Percentiles rank a stretch among this genome's conserved stretches.
Conservation (phyloP, 2,329 filamentous ascomycete genomes). For the Fusarium albosuccineum region DNA sequence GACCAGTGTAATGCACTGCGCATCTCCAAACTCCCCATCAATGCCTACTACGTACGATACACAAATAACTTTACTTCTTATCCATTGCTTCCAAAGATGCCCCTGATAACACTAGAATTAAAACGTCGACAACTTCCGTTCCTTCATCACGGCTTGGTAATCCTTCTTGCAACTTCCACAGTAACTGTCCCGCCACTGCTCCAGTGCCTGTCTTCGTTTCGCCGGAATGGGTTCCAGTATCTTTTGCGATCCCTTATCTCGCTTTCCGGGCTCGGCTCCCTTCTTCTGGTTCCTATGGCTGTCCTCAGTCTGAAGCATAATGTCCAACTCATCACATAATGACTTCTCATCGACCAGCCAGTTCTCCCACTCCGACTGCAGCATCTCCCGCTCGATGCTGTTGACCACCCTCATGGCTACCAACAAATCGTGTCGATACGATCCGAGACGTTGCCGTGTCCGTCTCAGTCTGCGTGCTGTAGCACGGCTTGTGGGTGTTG, state of each 20-base stretch:
- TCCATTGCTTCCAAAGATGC: slow-evolving; percentile 1
- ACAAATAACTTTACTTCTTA: background rate
- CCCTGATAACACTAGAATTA: slow-evolving; percentile 17
- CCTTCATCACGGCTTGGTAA: slow-evolving; percentile 49
- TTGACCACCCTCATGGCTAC: slow-evolving; percentile 94
- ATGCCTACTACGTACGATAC: slow-evolving; percentile 2
- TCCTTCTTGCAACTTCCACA: slow-evolving; percentile 69
- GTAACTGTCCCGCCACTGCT: slow-evolving; percentile 65
- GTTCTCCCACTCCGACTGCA: slow-evolving; percentile 91
- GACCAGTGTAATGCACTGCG: background rate
- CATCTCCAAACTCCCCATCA: background rate
- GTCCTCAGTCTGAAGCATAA: slow-evolving; percentile 54
- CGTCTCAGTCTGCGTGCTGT: slow-evolving; percentile 77
- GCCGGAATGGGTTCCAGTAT: slow-evolving; percentile 47
- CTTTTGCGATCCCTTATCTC: slow-evolving; percentile 49
- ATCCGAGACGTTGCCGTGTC: slow-evolving; percentile 85
- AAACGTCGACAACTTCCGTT: slow-evolving; percentile 46
- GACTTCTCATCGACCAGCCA: slow-evolving; percentile 86
- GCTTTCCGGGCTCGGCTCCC: slow-evolving; percentile 30
- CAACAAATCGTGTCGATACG: slow-evolving; percentile 89
- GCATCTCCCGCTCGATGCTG: slow-evolving; percentile 85
- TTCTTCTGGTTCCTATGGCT: slow-evolving; percentile 32
- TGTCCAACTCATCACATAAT: slow-evolving; percentile 75
- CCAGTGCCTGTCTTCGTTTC: slow-evolving; percentile 54
- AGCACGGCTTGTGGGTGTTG: slow-evolving; percentile 63